Conservation (phyloP, 192 early-diverging fungal genomes). For the Bifiguratus adelaidae region DNA sequence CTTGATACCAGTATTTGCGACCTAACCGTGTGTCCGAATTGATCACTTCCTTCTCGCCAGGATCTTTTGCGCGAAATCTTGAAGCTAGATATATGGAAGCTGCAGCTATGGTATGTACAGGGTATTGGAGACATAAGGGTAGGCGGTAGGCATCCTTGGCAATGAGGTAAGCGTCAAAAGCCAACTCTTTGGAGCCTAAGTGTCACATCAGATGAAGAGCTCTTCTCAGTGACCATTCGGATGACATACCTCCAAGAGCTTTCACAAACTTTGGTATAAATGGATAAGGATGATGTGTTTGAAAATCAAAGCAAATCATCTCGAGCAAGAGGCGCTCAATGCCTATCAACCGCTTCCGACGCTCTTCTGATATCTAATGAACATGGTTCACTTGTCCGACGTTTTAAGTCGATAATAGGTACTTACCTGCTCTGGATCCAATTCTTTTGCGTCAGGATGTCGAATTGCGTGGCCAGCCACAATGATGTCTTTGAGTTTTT, state of each 20-base stretch:
- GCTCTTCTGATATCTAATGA: constrained; percentile 50
- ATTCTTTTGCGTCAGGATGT: constrained; percentile 35
- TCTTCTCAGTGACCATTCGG: not conserved
- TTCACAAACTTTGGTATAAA: constrained; percentile 65
- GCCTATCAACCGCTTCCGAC: constrained; percentile 47
- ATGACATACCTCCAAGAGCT: constrained; percentile 38
- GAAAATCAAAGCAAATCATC: constrained; percentile 75
- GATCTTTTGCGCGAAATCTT: too few relatives aligned
- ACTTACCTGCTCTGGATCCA: constrained; percentile 40
- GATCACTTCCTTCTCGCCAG: constrained; percentile 8
- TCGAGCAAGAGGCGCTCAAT: constrained; percentile 68
- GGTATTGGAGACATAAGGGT: constrained; percentile 44
- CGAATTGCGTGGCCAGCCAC: constrained; percentile 43
- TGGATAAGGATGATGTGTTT: constrained; percentile 59
- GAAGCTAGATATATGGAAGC: constrained; percentile 48
- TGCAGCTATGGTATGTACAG: constrained; percentile 50
- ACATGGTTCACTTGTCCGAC: constrained; percentile 6
- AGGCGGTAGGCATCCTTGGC: constrained; percentile 43
- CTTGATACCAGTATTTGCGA: constrained; percentile 33
- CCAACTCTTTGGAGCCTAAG: not conserved
- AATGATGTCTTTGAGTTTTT: constrained; percentile 73
- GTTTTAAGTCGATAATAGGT: not conserved
- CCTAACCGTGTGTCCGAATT: constrained; percentile 8
- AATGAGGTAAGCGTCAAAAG: constrained; percentile 30
- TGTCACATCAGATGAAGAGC: constrained; percentile 1